These are phyloP conservation scores for Monilinia fructicola DNA, from an alignment of 2,329 filamentous ascomycete genomes.

Conservation along the genomic window DNA sequence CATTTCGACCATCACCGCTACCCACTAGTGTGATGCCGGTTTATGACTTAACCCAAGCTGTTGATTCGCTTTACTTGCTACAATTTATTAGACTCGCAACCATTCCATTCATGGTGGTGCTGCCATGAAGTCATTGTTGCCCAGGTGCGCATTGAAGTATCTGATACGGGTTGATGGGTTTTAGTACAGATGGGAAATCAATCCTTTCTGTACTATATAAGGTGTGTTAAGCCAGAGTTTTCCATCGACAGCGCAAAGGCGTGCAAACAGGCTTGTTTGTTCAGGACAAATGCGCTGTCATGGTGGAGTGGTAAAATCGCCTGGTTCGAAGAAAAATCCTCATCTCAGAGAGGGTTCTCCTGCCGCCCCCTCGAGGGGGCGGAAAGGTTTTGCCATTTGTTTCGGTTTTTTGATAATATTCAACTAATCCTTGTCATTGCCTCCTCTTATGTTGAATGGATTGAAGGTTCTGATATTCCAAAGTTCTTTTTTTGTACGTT, in stretches of 20 bases:
- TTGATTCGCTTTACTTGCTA: not conserved
- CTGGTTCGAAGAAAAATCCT: slow-evolving; percentile 6
- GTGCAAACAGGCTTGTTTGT: slow-evolving; percentile 1
- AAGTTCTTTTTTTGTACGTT: not conserved
- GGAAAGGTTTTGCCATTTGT: slow-evolving; percentile 4
- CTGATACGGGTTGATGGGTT: not conserved
- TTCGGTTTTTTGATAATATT: not conserved
- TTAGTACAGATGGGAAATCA: not conserved
- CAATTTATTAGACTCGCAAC: too few relatives aligned
- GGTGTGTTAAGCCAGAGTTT: not conserved
- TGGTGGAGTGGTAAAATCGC: slow-evolving; percentile 11
- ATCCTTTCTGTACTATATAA: slow-evolving; percentile 2
- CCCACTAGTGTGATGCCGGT: not conserved
- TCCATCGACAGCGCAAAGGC: slow-evolving; percentile 10
- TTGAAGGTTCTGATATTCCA: not conserved
- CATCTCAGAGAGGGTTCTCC: slow-evolving; percentile 9
- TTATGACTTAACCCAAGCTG: too few relatives aligned
- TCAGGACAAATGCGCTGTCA: slow-evolving; percentile 3
- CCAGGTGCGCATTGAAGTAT: not conserved
- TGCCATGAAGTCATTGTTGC: not conserved
- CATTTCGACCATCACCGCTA: not conserved
- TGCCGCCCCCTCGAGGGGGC: not conserved
- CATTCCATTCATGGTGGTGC: too few relatives aligned
- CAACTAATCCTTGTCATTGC: not conserved
- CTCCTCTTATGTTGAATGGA: too few relatives aligned